A percentile compares a stretch with the other conserved stretches of the same genome.
These are phyloP conservation scores for Metarhizium robertsii DNA, from an alignment of 2,329 filamentous ascomycete genomes.

Conservation along the genomic window DNA sequence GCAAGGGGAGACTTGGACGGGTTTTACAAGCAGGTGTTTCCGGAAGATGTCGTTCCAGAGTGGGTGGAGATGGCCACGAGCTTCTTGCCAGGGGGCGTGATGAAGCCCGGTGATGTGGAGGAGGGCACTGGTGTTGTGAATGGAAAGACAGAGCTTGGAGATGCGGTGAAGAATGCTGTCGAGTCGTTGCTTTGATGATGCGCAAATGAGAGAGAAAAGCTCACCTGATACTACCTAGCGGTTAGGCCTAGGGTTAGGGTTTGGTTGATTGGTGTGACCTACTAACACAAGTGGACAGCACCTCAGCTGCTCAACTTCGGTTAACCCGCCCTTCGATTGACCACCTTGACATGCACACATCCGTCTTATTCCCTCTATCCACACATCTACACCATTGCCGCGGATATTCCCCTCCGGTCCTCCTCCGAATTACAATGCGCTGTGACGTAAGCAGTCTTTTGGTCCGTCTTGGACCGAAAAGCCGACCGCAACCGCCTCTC, in stretches of 20 bases:
- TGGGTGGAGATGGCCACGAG: constrained; percentile 22
- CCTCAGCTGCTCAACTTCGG: too few species aligned
- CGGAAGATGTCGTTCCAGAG: constrained; percentile 12
- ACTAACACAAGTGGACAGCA: too few species aligned
- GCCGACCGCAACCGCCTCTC: neutral
- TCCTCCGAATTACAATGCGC: neutral
- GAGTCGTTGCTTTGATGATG: neutral
- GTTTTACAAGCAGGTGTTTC: constrained; percentile 15
- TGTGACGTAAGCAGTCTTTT: neutral
- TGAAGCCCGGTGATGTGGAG: constrained; percentile 10
- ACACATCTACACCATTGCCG: neutral
- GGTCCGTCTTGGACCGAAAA: neutral
- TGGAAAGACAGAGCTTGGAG: constrained; percentile 12
- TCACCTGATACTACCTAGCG: too few species aligned
- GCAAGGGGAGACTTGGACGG: constrained; percentile 12
- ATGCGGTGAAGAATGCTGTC: constrained; percentile 9
- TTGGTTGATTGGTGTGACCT: too few species aligned
- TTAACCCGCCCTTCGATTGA: too few species aligned
- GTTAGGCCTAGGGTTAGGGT: too few species aligned
- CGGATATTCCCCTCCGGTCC: neutral
- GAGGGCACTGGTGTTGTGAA: constrained; percentile 10
- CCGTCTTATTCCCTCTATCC: neutral
- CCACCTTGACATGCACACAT: too few species aligned
- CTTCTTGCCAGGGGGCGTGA: constrained; percentile 18
- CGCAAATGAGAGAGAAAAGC: neutral